Evolutionary conservation across 768 basidiomycete species (phyloP), one percentile per base, ranked within the genome.

Genomic region (Strobilomyces confusus): DNA sequence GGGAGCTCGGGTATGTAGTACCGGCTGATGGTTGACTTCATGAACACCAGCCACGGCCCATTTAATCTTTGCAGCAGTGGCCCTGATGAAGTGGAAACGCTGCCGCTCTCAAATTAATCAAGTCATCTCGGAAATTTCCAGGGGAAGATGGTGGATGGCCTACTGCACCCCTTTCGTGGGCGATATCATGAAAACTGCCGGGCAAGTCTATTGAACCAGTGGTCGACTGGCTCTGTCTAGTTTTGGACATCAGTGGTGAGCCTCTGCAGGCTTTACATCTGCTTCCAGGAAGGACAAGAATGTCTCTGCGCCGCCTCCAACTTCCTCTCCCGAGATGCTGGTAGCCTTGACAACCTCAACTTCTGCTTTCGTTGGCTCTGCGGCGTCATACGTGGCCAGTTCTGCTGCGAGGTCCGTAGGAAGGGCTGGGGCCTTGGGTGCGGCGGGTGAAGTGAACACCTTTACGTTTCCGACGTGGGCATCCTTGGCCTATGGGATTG

Each of bases 381-480:
- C 70, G 15, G 83, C 76, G 58, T 97, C 95, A 71, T 97, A 99
- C 33, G 87, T 84, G 2, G 85, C 67, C 54, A 98, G 84, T 63
- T 95, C 92, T 19, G 86, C 71, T n/a, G 95, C 92, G 59, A 98
- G 84, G 72, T 94, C 87, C 45, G 77, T 68, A 47, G 94, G 92
- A 44, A 97, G 77, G 14, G 79, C 69, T 12, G 95, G 95, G 2
- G 83, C 71, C 53, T 83, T 77, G 48, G 95, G 97, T 23, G 82
- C 66, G 15, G 85, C 70, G 1, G 95, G 95, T 23, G 83, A 70
- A 30, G 83, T 69, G 80, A 87, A 95, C 48, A 80, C 67, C 75
- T 95, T 97, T 56, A 98, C 94, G 52, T 71, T 76, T 51, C 90
- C 91, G 62, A 92, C 83, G 69, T 93, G 91, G 49, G 93, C 93